Evolutionary conservation across 257 asterid genomes (phyloP), one percentile per base, ranked within the genome.

Genomic region (Nicotiana sylvestris): DNA sequence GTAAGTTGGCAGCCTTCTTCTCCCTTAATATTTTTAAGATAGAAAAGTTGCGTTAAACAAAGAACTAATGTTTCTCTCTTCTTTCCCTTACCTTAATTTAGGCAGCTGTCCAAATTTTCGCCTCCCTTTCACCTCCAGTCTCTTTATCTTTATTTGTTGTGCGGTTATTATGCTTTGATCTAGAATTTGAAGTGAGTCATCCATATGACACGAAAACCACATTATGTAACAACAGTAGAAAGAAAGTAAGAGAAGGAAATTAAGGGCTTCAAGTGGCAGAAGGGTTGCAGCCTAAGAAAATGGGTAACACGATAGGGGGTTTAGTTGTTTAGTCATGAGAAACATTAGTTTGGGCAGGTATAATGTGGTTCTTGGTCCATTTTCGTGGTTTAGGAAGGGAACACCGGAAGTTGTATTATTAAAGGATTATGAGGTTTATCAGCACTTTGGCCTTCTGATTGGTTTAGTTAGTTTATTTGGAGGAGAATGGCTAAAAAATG

Each of bases 1-100:
- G 99, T 96, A 89, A 96, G 99, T 89, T 64, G 46, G 46, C 80
- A 8, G 21, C 80, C 29, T 65, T 51, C 46, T 76, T 27, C 64
- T 76, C 27, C 4, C 17, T 3, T 76, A 49, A 76, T 46, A 15
- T 76, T 49, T 51, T 51, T 51, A 51, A 76, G 43, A 76, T 51
- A 51, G 27, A 27, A 76, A 76, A 49, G 64, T 51, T 49, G 64
- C 13, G 1, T 51, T 37, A 15, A 74, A 58, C 62, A 27, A 6
- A 74, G 27, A 74, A 74, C 43, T 81, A 2, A 3, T 49, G 16
- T 27, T 62, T 64, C 61, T 39, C 35, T 33, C 18, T 32, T 43
- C 12, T 81, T 65, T 30, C 21, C 74, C 15, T 29, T 43, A 46
- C 64, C 1, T 64, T 21, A 5, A 81, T 66, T 49, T 49, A 25